These are phyloP conservation scores for Oxytropis ochrocephala DNA, from an alignment of 306 rosid species.

Conservation along the genomic window DNA sequence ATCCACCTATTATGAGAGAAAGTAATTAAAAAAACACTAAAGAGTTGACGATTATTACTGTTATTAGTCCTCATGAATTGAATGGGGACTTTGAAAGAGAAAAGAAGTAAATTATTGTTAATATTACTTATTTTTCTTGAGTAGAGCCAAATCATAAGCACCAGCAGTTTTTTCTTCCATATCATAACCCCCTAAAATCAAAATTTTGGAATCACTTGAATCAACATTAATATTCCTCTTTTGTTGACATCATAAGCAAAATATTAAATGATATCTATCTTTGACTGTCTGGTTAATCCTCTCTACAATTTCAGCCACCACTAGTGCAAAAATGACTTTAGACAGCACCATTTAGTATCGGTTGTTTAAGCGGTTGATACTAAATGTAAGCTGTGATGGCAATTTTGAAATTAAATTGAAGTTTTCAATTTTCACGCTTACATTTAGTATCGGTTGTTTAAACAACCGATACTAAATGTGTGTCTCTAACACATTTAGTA, in stretches of 20 bases:
- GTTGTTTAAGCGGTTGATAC: too few species aligned
- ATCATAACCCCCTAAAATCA: slow-evolving; percentile 83
- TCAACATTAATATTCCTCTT: slow-evolving; percentile 15
- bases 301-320: too few species aligned
- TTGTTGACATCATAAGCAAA: slow-evolving; percentile 11
- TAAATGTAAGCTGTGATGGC: too few species aligned
- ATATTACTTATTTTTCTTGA: slow-evolving; percentile 82
- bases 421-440: too few species aligned
- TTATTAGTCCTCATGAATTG: neutral
- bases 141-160: slow-evolving; percentile 91
- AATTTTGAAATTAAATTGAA: too few species aligned
- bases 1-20: slow-evolving; percentile 45
- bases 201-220: slow-evolving; percentile 35
- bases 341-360: too few species aligned
- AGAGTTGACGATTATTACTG: slow-evolving; percentile 1
- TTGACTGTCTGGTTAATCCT: too few species aligned
- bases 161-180: slow-evolving; percentile 94
- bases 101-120: neutral
- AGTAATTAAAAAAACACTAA: neutral
- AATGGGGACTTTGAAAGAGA: slow-evolving; percentile 3
- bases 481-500: too few species aligned
- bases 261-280: neutral
- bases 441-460: too few species aligned
- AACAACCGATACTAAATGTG: too few species aligned
- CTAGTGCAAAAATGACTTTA: too few species aligned